These are phyloP conservation scores for Penicillium bialowiezense DNA, from an alignment of 495 filamentous ascomycete genomes.

Conservation along the genomic window DNA sequence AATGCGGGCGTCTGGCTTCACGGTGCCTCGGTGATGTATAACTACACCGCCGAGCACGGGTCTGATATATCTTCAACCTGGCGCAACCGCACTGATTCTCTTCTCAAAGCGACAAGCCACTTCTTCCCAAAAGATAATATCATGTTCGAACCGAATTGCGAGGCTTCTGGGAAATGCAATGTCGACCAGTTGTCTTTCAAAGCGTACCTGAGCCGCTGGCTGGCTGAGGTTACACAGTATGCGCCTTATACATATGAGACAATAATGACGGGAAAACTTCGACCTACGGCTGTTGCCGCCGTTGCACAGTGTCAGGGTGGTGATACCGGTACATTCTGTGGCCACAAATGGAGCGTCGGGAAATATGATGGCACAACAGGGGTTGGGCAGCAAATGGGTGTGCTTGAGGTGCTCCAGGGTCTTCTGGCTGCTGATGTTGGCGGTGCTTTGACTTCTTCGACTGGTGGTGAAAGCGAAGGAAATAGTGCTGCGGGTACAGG, in stretches of 20 bases:
- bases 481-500: conserved; percentile 15
- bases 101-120: conserved; percentile 50
- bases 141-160: conserved; percentile 42
- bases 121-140: conserved; percentile 52
- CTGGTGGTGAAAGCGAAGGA: conserved; percentile 12
- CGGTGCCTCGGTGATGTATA: conserved; percentile 20
- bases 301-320: conserved; percentile 36
- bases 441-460: conserved; percentile 9
- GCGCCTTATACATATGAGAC: conserved; percentile 33
- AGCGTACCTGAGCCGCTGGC: conserved; percentile 43
- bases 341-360: conserved; percentile 24
- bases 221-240: conserved; percentile 36
- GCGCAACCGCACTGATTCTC: conserved; percentile 48
- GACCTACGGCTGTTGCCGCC: conserved; percentile 32
- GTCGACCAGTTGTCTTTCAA: conserved; percentile 43
- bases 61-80: conserved; percentile 36
- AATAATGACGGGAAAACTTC: conserved; percentile 24
- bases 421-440: conserved; percentile 4
- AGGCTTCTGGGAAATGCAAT: conserved; percentile 32
- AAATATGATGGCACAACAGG: conserved; percentile 34
- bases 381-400: conserved; percentile 67
- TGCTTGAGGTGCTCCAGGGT: conserved; percentile 62
- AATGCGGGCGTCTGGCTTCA: conserved; percentile 14
- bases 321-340: conserved; percentile 17
- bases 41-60: conserved; percentile 28